A percentile compares a stretch with the other conserved stretches of the same genome.
Evolutionary conservation across 2,329 filamentous ascomycete genomes (phyloP).

Genomic region (Apiospora pterosperma): DNA sequence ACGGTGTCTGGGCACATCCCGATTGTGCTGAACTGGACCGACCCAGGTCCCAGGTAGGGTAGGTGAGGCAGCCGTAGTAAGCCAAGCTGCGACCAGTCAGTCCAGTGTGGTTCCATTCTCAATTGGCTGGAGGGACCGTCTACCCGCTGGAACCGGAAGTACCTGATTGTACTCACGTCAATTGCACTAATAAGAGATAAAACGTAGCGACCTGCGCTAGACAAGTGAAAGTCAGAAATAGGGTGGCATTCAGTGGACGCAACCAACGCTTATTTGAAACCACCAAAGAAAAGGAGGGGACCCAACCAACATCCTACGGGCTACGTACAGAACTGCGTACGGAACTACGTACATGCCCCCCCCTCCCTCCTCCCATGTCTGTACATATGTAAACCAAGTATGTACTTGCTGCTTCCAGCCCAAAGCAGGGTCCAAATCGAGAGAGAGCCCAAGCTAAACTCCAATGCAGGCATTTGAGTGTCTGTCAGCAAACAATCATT

Average conservation of each 20-base stretch:
- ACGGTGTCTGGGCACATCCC: neutral
- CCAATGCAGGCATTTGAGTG: neutral
- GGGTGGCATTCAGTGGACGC: constrained; percentile 12
- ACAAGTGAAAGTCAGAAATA: constrained; percentile 1
- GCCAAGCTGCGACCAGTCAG: neutral
- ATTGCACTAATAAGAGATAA: neutral
- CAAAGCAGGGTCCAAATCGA: neutral
- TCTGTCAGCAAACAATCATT: neutral
- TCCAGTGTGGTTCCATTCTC: neutral
- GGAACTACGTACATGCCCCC: neutral
- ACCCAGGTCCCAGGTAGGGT: no score
- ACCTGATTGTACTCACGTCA: neutral
- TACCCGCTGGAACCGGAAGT: neutral
- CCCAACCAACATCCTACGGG: constrained; percentile 1
- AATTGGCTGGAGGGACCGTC: neutral
- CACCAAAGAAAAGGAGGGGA: constrained; percentile 10
- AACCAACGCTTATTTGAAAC: constrained; percentile 20
- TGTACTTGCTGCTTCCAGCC: neutral
- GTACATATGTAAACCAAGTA: no score
- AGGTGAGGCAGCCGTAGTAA: neutral
- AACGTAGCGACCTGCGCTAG: neutral
- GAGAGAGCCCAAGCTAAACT: neutral
- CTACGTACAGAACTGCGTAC: no score
- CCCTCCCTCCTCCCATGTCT: neutral
- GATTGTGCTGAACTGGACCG: neutral